Evolutionary conservation across 2,329 filamentous ascomycete species (phyloP).

Genomic region (Bipolaris oryzae): DNA sequence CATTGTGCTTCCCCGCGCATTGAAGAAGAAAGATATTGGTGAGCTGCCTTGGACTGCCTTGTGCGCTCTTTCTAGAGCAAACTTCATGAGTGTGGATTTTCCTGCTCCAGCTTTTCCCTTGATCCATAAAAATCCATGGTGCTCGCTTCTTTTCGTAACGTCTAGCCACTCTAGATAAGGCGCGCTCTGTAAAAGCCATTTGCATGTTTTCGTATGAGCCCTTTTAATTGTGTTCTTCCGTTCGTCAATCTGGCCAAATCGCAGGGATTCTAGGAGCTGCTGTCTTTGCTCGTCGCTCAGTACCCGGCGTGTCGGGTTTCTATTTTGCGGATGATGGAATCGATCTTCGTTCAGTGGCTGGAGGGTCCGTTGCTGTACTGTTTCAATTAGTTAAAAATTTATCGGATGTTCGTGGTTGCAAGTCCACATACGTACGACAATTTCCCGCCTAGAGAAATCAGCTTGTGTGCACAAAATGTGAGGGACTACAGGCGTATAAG

Average conservation of each 20-base stretch:
- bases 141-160: slow-evolving; percentile 25
- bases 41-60: slow-evolving; percentile 13
- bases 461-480: too few species aligned
- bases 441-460: too few species aligned
- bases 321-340: neutral
- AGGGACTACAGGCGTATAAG: too few species aligned
- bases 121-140: slow-evolving; percentile 56
- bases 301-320: too few species aligned
- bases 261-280: slow-evolving; percentile 31
- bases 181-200: slow-evolving; percentile 48
- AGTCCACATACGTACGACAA: neutral
- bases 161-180: slow-evolving; percentile 51
- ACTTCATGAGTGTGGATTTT: slow-evolving; percentile 55
- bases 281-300: neutral
- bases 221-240: slow-evolving; percentile 47
- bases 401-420: too few species aligned
- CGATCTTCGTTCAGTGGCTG: neutral
- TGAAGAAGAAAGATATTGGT: slow-evolving; percentile 36
- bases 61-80: slow-evolving; percentile 17
- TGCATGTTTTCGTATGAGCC: slow-evolving; percentile 49
- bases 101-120: slow-evolving; percentile 46
- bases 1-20: slow-evolving; percentile 26
- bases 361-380: neutral
- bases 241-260: slow-evolving; percentile 50
- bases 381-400: neutral